Evolutionary conservation across 805 yeast genomes (phyloP).

Genomic region (Starmerella sp.): DNA sequence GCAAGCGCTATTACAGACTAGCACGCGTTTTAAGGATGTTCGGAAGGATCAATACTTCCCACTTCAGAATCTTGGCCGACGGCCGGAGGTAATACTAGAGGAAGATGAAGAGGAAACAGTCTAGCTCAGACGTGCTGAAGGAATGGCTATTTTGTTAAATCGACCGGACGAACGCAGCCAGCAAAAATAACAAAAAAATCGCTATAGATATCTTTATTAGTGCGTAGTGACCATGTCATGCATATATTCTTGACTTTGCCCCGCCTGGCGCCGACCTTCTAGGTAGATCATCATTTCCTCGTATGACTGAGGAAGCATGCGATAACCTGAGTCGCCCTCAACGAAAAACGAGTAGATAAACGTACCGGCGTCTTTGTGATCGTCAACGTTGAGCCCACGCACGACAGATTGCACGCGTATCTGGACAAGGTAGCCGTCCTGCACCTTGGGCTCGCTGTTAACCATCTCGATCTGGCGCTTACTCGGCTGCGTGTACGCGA

Average conservation of each 20-base stretch:
- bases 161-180: no score
- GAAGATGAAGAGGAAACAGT: slow-evolving; percentile 21
- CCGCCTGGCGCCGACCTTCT: slow-evolving; percentile 83
- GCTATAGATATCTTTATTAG: background rate
- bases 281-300: slow-evolving; percentile 86
- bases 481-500: slow-evolving; percentile 71
- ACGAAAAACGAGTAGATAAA: slow-evolving; percentile 85
- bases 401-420: slow-evolving; percentile 79
- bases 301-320: slow-evolving; percentile 78
- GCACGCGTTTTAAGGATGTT: background rate
- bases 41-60: slow-evolving; percentile 16
- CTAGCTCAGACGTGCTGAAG: background rate
- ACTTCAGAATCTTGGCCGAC: slow-evolving; percentile 13
- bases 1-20: slow-evolving; percentile 20
- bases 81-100: slow-evolving; percentile 21
- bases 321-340: slow-evolving; percentile 33
- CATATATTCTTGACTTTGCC: slow-evolving; percentile 48
- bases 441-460: slow-evolving; percentile 18
- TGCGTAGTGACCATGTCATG: slow-evolving; percentile 13
- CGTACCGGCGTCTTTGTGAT: slow-evolving; percentile 64
- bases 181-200: no score
- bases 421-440: slow-evolving; percentile 67
- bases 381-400: slow-evolving; percentile 50
- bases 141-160: no score
- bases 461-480: slow-evolving; percentile 32